Percentiles rank a stretch among this genome's conserved stretches.
These are phyloP conservation scores for Inga leiocalycina DNA, from an alignment of 306 rosid species.

Conservation along the genomic window DNA sequence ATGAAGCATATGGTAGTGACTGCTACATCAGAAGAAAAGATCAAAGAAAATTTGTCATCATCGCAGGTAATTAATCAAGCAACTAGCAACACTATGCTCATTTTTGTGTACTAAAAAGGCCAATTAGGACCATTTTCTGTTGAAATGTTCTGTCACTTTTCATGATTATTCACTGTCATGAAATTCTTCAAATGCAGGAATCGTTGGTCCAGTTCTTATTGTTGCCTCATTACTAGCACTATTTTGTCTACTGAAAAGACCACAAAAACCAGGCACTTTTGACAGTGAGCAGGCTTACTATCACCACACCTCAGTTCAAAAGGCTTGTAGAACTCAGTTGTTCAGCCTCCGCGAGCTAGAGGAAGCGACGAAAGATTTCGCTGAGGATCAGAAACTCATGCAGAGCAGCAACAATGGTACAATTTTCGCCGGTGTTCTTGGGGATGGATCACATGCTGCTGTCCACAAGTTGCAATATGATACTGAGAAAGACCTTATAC, in stretches of 20 bases:
- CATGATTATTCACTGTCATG: conserved; percentile 5
- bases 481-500: conserved; percentile 62
- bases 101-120: neutral
- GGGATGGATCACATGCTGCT: conserved; percentile 76
- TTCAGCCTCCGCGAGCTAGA: conserved; percentile 75
- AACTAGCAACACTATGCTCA: conserved; percentile 24
- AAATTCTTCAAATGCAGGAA: conserved; percentile 60
- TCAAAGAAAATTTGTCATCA: conserved; percentile 59
- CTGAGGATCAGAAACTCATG: conserved; percentile 56
- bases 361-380: conserved; percentile 73
- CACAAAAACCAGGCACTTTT: conserved; percentile 47
- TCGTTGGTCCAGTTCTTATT: conserved; percentile 71
- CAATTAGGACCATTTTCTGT: neutral
- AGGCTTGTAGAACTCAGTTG: conserved; percentile 63
- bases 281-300: conserved; percentile 53
- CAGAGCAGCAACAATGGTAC: conserved; percentile 52
- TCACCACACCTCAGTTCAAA: conserved; percentile 59
- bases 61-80: conserved; percentile 64
- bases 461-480: conserved; percentile 72
- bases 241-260: conserved; percentile 59
- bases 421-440: conserved; percentile 68
- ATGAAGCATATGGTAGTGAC: conserved; percentile 63
- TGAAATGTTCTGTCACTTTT: neutral
- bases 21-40: conserved; percentile 57
- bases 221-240: conserved; percentile 67